Percentiles rank a stretch among this genome's conserved stretches.
phyloP scores from a whole-genome alignment of 2,329 filamentous ascomycete species.

The Coleophoma eucalyptorum region DNA sequence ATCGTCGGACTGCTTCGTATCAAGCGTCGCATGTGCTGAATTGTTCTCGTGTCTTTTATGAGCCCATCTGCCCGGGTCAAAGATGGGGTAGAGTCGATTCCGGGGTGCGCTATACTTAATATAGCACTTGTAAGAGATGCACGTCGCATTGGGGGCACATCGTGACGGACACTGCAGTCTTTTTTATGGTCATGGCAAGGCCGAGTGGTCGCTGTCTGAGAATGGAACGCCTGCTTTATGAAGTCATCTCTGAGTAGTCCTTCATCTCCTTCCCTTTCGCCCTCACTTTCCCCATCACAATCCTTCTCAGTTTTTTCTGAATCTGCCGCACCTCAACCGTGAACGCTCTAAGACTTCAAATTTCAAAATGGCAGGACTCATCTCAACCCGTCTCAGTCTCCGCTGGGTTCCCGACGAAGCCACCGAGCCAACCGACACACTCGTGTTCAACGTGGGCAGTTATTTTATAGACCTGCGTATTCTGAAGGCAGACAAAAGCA shows the following conservation, averaged over 20 bases:
- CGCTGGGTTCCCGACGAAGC: slow-evolving; percentile 36
- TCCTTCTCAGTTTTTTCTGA: background rate
- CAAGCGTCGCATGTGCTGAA: no score
- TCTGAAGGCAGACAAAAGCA: slow-evolving; percentile 26
- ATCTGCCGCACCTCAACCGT: no score
- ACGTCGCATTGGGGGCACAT: background rate
- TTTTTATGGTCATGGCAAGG: no score
- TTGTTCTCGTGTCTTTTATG: no score
- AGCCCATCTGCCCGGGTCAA: no score
- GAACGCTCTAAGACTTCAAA: no score
- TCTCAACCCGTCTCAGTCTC: slow-evolving; percentile 36
- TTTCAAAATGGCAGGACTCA: slow-evolving; percentile 12
- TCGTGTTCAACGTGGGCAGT: slow-evolving; percentile 35
- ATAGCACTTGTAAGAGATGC: background rate
- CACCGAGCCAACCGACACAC: slow-evolving; percentile 37
- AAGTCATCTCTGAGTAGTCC: no score
- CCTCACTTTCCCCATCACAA: background rate
- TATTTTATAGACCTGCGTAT: slow-evolving; percentile 40
- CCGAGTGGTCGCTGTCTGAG: no score
- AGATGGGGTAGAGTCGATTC: background rate
- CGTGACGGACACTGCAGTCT: background rate
- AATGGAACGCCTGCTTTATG: no score
- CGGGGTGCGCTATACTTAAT: background rate
- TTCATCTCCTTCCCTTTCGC: no score
- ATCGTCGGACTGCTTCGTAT: no score